Conservation (phyloP, 2,329 filamentous ascomycete genomes). For the Grosmannia serpens region DNA sequence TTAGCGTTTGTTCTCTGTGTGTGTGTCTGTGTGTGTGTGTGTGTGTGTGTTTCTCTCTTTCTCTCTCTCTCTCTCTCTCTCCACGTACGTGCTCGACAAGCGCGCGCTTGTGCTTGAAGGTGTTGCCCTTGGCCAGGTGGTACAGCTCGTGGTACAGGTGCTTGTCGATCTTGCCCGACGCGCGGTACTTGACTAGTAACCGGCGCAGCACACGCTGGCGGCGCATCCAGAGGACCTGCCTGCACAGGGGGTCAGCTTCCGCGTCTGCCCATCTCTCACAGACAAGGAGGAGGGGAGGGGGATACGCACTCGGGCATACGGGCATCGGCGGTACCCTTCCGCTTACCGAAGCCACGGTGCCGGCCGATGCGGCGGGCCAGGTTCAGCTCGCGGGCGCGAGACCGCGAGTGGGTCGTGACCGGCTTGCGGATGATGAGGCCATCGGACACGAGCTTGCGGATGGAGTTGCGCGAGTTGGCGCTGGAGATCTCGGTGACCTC, state of each 20-base stretch:
- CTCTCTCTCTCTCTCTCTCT: no score
- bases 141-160: conserved; percentile 99
- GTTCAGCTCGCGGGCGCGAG: conserved; percentile 89
- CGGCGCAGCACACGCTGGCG: conserved; percentile 98
- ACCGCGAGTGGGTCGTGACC: conserved; percentile 98
- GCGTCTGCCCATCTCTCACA: no score
- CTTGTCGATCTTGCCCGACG: conserved; percentile 99
- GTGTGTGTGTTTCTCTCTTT: no score
- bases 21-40: no score
- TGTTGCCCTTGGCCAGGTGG: conserved; percentile 99
- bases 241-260: conserved; percentile 20
- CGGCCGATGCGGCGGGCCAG: conserved; percentile 88
- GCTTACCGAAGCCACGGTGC: conserved; percentile 99
- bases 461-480: conserved; percentile 99
- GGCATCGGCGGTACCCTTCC: conserved; percentile 99
- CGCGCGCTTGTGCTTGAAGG: conserved; percentile 99
- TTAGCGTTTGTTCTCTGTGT: no score
- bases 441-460: conserved; percentile 99
- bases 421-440: conserved; percentile 99
- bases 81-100: conserved; percentile 97
- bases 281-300: conserved; percentile 1
- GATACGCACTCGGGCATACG: conserved; percentile 87
- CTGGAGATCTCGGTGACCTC: conserved; percentile 99
- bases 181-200: conserved; percentile 98
- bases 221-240: conserved; percentile 99